phyloP scores from a whole-genome alignment of 2,329 filamentous ascomycete species.

The Monascus ruber region DNA sequence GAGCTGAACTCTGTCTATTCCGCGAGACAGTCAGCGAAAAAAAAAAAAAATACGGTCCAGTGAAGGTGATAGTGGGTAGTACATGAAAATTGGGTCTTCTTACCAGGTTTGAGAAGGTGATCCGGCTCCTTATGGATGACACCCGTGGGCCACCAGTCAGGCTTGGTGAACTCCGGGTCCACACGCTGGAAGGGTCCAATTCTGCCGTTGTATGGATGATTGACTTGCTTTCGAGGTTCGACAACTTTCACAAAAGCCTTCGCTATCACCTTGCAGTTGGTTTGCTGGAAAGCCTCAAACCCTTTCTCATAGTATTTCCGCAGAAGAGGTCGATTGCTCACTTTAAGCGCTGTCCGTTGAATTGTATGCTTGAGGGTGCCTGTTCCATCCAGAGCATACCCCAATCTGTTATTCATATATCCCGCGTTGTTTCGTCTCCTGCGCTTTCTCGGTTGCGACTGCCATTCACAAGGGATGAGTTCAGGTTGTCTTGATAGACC shows the following conservation, averaged over 20 bases:
- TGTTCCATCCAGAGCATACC: slow-evolving; percentile 7
- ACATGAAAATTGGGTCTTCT: slow-evolving; percentile 2
- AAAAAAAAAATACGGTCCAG: too few relatives aligned
- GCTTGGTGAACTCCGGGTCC: slow-evolving; percentile 31
- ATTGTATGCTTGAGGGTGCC: slow-evolving; percentile 10
- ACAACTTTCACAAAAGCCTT: slow-evolving; percentile 34
- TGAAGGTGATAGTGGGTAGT: too few relatives aligned
- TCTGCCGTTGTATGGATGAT: slow-evolving; percentile 35
- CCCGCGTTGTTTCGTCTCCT: slow-evolving; percentile 12
- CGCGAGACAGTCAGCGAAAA: too few relatives aligned
- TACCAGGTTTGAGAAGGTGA: slow-evolving; percentile 33
- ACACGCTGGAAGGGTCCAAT: slow-evolving; percentile 14
- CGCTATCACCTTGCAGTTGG: slow-evolving; percentile 30
- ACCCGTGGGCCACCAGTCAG: slow-evolving; percentile 27
- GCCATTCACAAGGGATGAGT: slow-evolving; percentile 23
- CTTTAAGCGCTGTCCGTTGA: slow-evolving; percentile 15
- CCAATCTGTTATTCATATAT: slow-evolving; percentile 2
- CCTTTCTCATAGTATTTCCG: slow-evolving; percentile 27
- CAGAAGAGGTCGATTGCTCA: slow-evolving; percentile 16
- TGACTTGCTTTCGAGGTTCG: slow-evolving; percentile 34
- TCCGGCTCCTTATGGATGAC: slow-evolving; percentile 35
- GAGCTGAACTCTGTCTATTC: slow-evolving; percentile 26
- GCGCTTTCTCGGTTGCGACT: slow-evolving; percentile 15
- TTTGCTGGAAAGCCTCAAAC: slow-evolving; percentile 30
- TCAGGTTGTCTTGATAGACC: slow-evolving; percentile 8